A percentile compares a stretch with the other conserved stretches of the same genome.
These are phyloP conservation scores for Inga laurina DNA, from an alignment of 306 rosid genomes.

Conservation along the genomic window DNA sequence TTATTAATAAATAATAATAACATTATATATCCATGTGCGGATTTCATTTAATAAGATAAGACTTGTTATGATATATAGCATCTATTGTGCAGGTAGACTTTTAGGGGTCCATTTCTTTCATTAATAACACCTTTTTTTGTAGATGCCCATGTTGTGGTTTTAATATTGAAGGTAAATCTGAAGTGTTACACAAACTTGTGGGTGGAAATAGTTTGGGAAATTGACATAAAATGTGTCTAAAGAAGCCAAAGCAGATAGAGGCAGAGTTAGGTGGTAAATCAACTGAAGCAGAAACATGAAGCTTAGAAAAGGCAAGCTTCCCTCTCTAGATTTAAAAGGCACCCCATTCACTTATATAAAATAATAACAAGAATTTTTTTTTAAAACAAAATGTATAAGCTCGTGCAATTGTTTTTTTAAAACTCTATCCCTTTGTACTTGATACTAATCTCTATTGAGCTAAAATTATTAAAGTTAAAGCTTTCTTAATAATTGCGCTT, in stretches of 20 bases:
- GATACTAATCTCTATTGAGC: too few relatives aligned
- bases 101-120: neutral
- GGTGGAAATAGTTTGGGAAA: neutral
- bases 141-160: neutral
- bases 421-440: too few relatives aligned
- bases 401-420: neutral
- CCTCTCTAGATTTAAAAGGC: neutral
- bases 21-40: neutral
- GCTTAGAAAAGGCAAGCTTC: neutral
- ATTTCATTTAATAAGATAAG: too few relatives aligned
- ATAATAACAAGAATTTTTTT: neutral
- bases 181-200: neutral
- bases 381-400: neutral
- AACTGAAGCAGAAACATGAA: neutral
- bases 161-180: neutral
- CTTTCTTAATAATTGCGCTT: too few relatives aligned
- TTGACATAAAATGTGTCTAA: neutral
- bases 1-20: too few relatives aligned
- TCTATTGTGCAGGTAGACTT: neutral
- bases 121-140: too few relatives aligned
- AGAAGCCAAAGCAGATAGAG: neutral
- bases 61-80: too few relatives aligned
- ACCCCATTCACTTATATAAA: neutral
- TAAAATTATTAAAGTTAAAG: too few relatives aligned
- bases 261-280: neutral